Base-by-base conservation (phyloP, 306 rosid species). In the Neltuma alba region DNA sequence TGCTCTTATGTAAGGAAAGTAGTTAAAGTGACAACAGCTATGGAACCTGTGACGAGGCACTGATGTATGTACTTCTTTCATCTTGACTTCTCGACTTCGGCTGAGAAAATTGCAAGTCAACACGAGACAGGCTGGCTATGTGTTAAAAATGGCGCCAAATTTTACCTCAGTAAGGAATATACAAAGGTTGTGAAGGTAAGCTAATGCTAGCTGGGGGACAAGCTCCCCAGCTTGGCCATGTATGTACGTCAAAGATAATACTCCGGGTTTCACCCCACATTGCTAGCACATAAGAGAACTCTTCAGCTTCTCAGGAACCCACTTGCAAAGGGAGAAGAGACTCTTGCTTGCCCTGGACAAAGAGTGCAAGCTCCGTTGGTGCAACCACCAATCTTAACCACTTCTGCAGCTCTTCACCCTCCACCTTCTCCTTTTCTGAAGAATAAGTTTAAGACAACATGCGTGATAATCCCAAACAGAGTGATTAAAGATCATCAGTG, bases 341-440 rank as follows among this genome's bases (percentile, higher is more conserved):
- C 80, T 81, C 80, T 82, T 87, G 91, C 70, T 86, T 81, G 81
- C 93, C 97, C 76, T 78, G 70, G 83, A 92, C 27, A 62, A 94
- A 94, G 42, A 79, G 25, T 18, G 88, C 77, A 80, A 94, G 87
- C 83, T 94, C 98, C 54, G 88, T 77, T 13, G 98, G 98, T 5
- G 97, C 93, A 82, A 94, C 96, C 67, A 94, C 98, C 86, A 82
- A 40, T 84, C 87, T 89, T 87, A 94, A 76, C 98, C 98, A 94
- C 76, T 89, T 76, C 20, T 91, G 96, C 71, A 94, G 88, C 85
- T 94, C 98, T 74, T 91, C 93, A 31, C 98, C 98, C 88, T 92
- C 97, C 27, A 92, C 94, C 83, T 92, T 94, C 88, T 94, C 98
- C 57, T 88, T 94, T 74, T 88, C 98, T 94, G 92, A 47, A 84